Conservation (phyloP, 257 asterid genomes). For the Ajuga chamaepitys region DNA sequence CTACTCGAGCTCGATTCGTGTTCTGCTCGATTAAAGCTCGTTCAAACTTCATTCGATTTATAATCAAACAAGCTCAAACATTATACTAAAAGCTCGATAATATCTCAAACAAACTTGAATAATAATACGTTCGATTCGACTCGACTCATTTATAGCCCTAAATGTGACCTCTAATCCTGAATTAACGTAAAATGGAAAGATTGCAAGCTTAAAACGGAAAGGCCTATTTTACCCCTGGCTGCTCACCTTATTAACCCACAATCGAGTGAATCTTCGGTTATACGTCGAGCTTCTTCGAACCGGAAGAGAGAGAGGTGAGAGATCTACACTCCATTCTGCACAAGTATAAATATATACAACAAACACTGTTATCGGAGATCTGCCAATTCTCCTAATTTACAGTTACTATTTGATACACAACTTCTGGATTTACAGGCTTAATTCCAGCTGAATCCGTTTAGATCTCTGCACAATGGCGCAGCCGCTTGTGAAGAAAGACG, state of each 20-base stretch:
- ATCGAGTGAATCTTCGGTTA: slow-evolving; percentile 8
- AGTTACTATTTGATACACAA: background rate
- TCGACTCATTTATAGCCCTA: no score
- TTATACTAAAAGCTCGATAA: no score
- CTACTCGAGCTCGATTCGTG: no score
- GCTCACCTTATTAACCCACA: slow-evolving; percentile 2
- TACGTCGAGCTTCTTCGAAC: slow-evolving; percentile 10
- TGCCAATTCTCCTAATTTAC: slow-evolving; percentile 9
- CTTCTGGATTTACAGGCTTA: slow-evolving; percentile 1
- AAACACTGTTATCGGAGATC: slow-evolving; percentile 18
- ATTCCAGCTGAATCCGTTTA: slow-evolving; percentile 15
- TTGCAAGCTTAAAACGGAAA: background rate
- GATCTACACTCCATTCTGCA: slow-evolving; percentile 22
- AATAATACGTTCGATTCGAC: no score
- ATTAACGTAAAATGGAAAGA: background rate
- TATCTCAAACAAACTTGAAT: no score
- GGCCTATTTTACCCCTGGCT: slow-evolving; percentile 14
- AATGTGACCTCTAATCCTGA: no score
- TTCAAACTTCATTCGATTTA: no score
- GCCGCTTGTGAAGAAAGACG: slow-evolving; percentile 64
- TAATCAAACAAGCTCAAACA: no score
- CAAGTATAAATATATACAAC: background rate
- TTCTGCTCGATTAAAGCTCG: no score
- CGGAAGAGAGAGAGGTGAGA: slow-evolving; percentile 9
- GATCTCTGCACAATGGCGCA: slow-evolving; percentile 66